Evolutionary conservation across 176 grass and related monocot genomes (phyloP).

Genomic region (Rhynchospora pubera): DNA sequence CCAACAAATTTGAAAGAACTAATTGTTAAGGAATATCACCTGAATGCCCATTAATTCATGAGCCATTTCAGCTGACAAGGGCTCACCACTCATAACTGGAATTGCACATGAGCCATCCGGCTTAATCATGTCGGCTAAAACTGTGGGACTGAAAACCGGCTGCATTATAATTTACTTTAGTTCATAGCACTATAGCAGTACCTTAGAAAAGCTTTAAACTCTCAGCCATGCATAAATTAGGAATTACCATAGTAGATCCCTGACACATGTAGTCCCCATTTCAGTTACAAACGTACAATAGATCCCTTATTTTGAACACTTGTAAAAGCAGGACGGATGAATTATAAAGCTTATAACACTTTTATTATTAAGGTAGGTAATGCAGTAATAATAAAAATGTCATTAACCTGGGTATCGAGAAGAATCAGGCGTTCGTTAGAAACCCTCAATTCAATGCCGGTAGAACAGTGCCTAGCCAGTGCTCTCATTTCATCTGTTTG

Average conservation of each 20-base stretch:
- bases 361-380: background rate
- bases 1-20: background rate
- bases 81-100: conserved; percentile 63
- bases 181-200: background rate
- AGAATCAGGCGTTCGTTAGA: conserved; percentile 92
- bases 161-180: conserved; percentile 28
- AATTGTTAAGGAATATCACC: conserved; percentile 38
- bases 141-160: conserved; percentile 79
- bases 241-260: background rate
- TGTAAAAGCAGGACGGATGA: background rate
- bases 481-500: conserved; percentile 77
- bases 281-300: background rate
- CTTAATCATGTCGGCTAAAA: conserved; percentile 85
- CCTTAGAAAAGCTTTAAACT: background rate
- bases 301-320: background rate
- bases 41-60: conserved; percentile 95
- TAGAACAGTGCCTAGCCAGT: conserved; percentile 69
- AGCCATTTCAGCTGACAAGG: conserved; percentile 71
- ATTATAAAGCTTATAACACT: background rate
- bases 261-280: background rate
- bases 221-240: background rate
- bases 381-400: conserved; percentile 3
- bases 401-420: conserved; percentile 72
- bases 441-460: conserved; percentile 83
- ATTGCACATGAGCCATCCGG: conserved; percentile 70